Evolutionary conservation across 352 stramenopile species (phyloP).

Genomic region (Phytophthora palmivora): DNA sequence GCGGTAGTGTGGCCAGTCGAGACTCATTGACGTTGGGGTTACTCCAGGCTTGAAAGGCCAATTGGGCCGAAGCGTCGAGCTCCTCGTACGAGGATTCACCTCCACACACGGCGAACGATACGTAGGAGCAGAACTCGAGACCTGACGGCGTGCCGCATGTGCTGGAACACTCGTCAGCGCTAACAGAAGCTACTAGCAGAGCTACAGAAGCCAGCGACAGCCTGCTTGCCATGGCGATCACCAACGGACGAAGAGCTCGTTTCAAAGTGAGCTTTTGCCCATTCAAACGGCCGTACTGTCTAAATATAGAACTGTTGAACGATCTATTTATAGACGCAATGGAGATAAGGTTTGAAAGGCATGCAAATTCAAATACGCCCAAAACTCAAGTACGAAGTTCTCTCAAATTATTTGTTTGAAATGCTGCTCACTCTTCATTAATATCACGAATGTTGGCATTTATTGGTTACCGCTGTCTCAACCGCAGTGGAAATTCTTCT

Average conservation of each 20-base stretch:
- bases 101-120: slow-evolving; percentile 76
- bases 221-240: slow-evolving; percentile 11
- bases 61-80: slow-evolving; percentile 52
- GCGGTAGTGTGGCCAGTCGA: slow-evolving; percentile 49
- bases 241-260: slow-evolving; percentile 19
- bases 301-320: slow-evolving; percentile 15
- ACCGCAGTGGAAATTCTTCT: too few relatives aligned
- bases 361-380: too few relatives aligned
- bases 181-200: slow-evolving; percentile 13
- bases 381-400: too few relatives aligned
- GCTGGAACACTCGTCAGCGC: slow-evolving; percentile 66
- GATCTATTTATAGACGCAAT: neutral
- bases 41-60: slow-evolving; percentile 57
- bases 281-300: slow-evolving; percentile 2
- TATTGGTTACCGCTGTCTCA: too few relatives aligned
- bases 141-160: slow-evolving; percentile 78
- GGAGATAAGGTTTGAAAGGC: too few relatives aligned
- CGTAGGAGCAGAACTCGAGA: slow-evolving; percentile 80
- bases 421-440: too few relatives aligned
- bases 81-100: slow-evolving; percentile 67
- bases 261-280: slow-evolving; percentile 16
- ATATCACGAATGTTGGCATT: too few relatives aligned
- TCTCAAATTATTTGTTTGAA: too few relatives aligned
- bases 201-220: slow-evolving; percentile 20
- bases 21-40: slow-evolving; percentile 46